Evolutionary conservation across 768 basidiomycete species (phyloP), one percentile per base, ranked within the genome.

Genomic region (Tricholoma saponaceum): DNA sequence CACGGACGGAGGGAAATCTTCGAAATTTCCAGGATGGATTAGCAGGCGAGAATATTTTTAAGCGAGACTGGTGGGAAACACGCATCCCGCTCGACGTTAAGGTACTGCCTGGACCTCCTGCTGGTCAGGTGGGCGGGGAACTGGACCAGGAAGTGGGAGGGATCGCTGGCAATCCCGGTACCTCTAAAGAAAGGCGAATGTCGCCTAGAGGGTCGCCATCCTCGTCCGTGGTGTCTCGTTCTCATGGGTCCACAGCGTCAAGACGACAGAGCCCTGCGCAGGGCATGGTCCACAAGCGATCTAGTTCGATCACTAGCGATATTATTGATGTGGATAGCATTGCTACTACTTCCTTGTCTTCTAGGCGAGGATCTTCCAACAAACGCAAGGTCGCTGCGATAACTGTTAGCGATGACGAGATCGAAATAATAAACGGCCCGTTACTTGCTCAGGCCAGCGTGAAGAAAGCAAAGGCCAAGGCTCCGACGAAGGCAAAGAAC

Each of bases 51-150:
- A 84, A 77, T 57, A 61, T 90, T 3, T 90, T 89, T 67, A 76
- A 79, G 56, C 78, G 89, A 25, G 90, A 92, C 67, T 92, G 89
- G 88, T 77, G 88, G 50, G 90, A 91, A 69, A 84, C 85, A 3
- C 77, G 89, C 52, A 65, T 85, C 57, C 69, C 76, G 22, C 64
- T 76, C 46, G 76, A 79, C 28, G 65, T 66, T 22, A 73, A 73
- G 12, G 58, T 62, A 23, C 53, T 67, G 20, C 56, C 59, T 23
- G 60, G 67, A 33, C 52, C 58, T 30, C 25, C 65, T 25, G 52
- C 55, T 32, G 62, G 61, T 39, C 61, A 59, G 9, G 35, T 67
- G 37, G 67, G 61, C 54, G 61, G 59, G 20, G 69, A 67, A 22
- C 57, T 55, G 35, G 64, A 66, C 32, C 62, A 68, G 23, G 68